Percentiles rank a stretch among this genome's conserved stretches.
phyloP scores from a whole-genome alignment of 495 filamentous ascomycete species.

The Trichocladium uniseriatum region DNA sequence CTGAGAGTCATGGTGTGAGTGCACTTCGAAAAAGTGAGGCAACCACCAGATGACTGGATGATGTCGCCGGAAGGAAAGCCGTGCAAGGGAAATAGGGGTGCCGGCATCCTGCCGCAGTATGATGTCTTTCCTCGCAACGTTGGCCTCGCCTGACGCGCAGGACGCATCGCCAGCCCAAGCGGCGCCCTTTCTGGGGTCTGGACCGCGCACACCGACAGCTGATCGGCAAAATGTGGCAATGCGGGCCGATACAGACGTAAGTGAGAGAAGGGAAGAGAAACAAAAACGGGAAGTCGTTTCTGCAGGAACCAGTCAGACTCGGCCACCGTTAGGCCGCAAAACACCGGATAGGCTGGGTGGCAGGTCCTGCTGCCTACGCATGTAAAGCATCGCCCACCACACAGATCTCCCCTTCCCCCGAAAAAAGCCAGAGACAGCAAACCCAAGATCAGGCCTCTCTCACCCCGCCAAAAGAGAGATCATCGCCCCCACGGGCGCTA shows the following conservation, averaged over 20 bases:
- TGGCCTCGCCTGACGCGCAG: no score
- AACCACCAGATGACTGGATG: not conserved
- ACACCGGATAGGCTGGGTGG: not conserved
- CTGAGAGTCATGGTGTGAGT: not conserved
- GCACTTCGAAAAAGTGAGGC: not conserved
- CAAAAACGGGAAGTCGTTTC: not conserved
- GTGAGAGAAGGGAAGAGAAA: not conserved
- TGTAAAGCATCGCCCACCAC: no score
- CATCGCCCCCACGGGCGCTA: no score
- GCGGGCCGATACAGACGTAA: not conserved
- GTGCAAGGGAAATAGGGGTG: no score
- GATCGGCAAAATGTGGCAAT: not conserved
- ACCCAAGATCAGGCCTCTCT: no score
- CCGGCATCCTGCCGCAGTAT: no score
- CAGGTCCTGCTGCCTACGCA: not conserved
- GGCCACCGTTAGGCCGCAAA: slow-evolving; percentile 2
- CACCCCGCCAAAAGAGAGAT: no score
- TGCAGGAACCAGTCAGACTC: slow-evolving; percentile 3
- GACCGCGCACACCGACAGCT: not conserved
- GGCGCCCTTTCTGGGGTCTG: no score
- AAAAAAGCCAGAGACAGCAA: no score
- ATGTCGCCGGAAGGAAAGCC: not conserved
- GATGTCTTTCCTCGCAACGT: no score
- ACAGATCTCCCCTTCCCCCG: no score
- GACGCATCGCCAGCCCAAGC: not conserved